Evolutionary conservation across 768 basidiomycete genomes (phyloP).

Genomic region (Tubosaeta brunneosetosa): DNA sequence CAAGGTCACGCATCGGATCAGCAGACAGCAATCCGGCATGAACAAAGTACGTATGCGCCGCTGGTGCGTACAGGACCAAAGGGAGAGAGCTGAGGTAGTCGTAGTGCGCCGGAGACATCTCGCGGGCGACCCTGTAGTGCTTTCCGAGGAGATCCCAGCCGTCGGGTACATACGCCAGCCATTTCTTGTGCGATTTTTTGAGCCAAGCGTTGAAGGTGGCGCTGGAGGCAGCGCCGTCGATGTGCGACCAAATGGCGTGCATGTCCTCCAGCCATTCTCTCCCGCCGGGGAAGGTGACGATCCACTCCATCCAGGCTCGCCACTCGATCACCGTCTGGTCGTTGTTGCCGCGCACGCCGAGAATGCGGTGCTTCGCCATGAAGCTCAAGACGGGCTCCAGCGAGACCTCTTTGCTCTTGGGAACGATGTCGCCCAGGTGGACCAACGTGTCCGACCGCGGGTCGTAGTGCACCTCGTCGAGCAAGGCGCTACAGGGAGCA

Average conservation of each 20-base stretch:
- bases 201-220: conserved; percentile 36
- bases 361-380: conserved; percentile 58
- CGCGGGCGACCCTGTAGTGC: conserved; percentile 72
- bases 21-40: conserved; percentile 80
- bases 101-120: conserved; percentile 58
- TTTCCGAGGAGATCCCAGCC: conserved; percentile 71
- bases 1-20: conserved; percentile 52
- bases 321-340: conserved; percentile 91
- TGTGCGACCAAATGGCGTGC: conserved; percentile 40
- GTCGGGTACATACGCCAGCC: conserved; percentile 53
- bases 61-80: conserved; percentile 67
- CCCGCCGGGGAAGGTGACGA: conserved; percentile 40
- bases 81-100: conserved; percentile 75
- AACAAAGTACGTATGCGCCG: conserved; percentile 69
- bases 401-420: conserved; percentile 54
- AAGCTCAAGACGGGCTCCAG: conserved; percentile 61
- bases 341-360: conserved; percentile 90
- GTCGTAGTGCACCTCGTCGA: conserved; percentile 57
- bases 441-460: conserved; percentile 62
- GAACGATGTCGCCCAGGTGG: conserved; percentile 78
- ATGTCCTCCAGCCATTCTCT: conserved; percentile 51
- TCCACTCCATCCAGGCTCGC: conserved; percentile 84
- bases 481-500: conserved; percentile 46
- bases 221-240: conserved; percentile 24
- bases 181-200: conserved; percentile 33